Evolutionary conservation across 805 yeast genomes (phyloP).

Genomic region (Scheffersomyces ergatensis): DNA sequence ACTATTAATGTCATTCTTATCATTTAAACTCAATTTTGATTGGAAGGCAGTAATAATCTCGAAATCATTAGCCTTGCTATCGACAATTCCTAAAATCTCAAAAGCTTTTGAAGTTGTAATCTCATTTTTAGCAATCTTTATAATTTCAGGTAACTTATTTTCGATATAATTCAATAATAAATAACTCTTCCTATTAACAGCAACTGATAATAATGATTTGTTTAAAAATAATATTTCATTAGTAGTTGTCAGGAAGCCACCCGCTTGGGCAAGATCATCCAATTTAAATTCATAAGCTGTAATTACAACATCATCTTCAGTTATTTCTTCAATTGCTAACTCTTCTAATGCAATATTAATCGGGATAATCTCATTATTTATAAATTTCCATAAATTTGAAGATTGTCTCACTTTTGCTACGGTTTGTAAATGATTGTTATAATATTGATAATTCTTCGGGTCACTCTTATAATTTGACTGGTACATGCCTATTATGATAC

Average conservation of each 20-base stretch:
- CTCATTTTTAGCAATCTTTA: slow-evolving; percentile 7
- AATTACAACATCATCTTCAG: slow-evolving; percentile 61
- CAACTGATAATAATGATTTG: slow-evolving; percentile 63
- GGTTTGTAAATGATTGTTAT: slow-evolving; percentile 24
- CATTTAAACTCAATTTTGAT: slow-evolving; percentile 19
- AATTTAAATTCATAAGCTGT: slow-evolving; percentile 70
- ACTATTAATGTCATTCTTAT: slow-evolving; percentile 26
- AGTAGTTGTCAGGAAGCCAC: slow-evolving; percentile 27
- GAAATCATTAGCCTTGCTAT: slow-evolving; percentile 51
- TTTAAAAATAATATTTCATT: slow-evolving; percentile 40
- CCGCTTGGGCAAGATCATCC: slow-evolving; percentile 44
- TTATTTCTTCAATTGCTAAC: slow-evolving; percentile 38
- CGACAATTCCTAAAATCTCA: slow-evolving; percentile 45
- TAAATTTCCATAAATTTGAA: slow-evolving; percentile 14
- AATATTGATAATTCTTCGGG: slow-evolving; percentile 35
- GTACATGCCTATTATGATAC: slow-evolving; percentile 33
- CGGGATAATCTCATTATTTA: slow-evolving; percentile 34
- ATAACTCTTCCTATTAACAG: slow-evolving; percentile 54
- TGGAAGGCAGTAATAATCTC: slow-evolving; percentile 54
- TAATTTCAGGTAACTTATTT: slow-evolving; percentile 33
- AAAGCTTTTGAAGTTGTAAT: slow-evolving; percentile 35
- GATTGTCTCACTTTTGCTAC: slow-evolving; percentile 27
- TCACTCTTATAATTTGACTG: slow-evolving; percentile 26
- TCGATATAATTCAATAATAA: slow-evolving; percentile 56
- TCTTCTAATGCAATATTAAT: slow-evolving; percentile 30